Evolutionary conservation across 805 yeast species (phyloP), one percentile per base, ranked within the genome.

Genomic region (Candida anglica): DNA sequence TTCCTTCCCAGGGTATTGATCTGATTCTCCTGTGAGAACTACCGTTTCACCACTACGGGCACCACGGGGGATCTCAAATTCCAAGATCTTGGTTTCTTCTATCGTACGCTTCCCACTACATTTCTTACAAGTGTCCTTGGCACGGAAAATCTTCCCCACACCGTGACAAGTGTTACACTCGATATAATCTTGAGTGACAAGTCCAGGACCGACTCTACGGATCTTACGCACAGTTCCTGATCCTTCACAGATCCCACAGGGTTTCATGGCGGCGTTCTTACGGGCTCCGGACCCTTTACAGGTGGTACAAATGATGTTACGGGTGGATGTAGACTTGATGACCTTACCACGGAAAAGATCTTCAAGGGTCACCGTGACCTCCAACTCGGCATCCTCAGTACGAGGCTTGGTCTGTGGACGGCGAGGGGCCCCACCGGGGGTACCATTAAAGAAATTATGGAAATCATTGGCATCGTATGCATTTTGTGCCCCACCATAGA

Each of bases 281-380:
- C 73, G 77, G 38, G 84, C 79, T 2, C 97, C 97, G 0, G 74
- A 59, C 2, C 97, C 97, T 26, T 70, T 62, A 60, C 98, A 91
- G 23, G 60, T 50, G 4, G 69, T 56, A 64, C 98, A 91, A 1
- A 88, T 58, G 7, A 83, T 67, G 47, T 83, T 75, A 53, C 96
- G 73, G 3, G 81, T 75, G 2, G 84, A 72, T 3, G 84, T 72
- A 48, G 85, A 74, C 51, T 85, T 85, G 41, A 88, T 71, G 6
- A 80, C 75, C 53, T 86, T 86, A 3, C 98, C 96, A 43, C 77
- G 78, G 66, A 76, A 88, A 27, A 86, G 58, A 38, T 87, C 95
- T 36, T 79, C 85, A 41, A 87, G 58, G 0, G 84, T 66, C 9
- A 89, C 75, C 4, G 72, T 74, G 9, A 86, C 71, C 17, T 76